A percentile compares a stretch with the other conserved stretches of the same genome.
phyloP scores from a whole-genome alignment of 805 yeast genomes.

The Candida nanaspora region DNA sequence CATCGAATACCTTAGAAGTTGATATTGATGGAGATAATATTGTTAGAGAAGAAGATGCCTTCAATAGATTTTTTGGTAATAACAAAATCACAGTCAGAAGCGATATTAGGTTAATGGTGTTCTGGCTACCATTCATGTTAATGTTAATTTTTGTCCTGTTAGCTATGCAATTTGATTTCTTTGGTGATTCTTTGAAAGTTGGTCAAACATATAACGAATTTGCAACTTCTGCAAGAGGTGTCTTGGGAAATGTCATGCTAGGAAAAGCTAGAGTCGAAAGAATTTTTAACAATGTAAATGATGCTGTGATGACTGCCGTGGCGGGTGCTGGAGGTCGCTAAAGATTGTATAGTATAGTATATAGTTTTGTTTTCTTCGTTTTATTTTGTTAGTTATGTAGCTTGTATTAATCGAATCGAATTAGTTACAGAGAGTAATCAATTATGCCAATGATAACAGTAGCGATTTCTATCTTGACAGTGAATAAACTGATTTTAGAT shows the following conservation, averaged over 20 bases:
- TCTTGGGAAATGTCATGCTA: conserved; percentile 40
- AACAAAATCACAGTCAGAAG: conserved; percentile 48
- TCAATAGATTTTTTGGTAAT: conserved; percentile 16
- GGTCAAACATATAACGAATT: conserved; percentile 19
- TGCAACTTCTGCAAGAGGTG: conserved; percentile 33
- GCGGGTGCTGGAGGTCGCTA: conserved; percentile 15
- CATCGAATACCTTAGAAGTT: not conserved
- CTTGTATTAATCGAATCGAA: no score
- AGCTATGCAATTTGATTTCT: conserved; percentile 20
- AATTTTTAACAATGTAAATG: conserved; percentile 33
- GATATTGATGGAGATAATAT: conserved; percentile 2
- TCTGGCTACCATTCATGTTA: conserved; percentile 81
- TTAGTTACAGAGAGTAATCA: no score
- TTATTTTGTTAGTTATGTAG: not conserved
- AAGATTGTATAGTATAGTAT: no score
- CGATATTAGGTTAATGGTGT: conserved; percentile 79
- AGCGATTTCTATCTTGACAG: no score
- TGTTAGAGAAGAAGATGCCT: conserved; percentile 2
- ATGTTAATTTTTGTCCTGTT: conserved; percentile 38
- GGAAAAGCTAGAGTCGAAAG: conserved; percentile 36
- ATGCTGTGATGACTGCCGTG: conserved; percentile 31
- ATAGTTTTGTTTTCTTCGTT: no score
- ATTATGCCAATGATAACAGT: no score
- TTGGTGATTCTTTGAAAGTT: conserved; percentile 2
- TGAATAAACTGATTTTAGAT: no score